Evolutionary conservation across 2,329 filamentous ascomycete species (phyloP).

Genomic region (Incumbomyces delicatus): DNA sequence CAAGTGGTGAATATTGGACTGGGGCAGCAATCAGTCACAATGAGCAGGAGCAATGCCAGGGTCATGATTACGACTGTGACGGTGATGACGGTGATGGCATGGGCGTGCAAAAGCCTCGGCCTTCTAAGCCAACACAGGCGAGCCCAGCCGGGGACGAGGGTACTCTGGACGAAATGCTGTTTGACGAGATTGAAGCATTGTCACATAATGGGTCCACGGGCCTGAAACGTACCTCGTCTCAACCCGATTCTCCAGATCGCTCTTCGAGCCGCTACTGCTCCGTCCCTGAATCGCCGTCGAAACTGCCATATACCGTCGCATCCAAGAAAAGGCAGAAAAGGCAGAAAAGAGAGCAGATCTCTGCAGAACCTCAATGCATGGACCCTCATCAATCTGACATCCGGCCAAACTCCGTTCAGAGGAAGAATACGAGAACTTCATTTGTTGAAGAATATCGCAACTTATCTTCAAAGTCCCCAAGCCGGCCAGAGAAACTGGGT

Average conservation of each 20-base stretch:
- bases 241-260: neutral
- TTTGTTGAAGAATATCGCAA: neutral
- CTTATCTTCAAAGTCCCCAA: neutral
- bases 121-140: neutral
- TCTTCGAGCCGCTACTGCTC: neutral
- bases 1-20: constrained; percentile 35
- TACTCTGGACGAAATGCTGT: neutral
- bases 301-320: neutral
- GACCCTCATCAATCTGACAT: neutral
- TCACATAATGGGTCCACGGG: neutral
- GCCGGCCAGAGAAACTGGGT: neutral
- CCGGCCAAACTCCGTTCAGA: neutral
- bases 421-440: neutral
- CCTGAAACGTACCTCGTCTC: neutral
- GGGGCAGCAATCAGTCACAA: neutral
- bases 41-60: neutral
- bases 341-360: neutral
- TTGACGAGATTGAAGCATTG: neutral
- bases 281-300: neutral
- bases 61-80: neutral
- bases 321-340: constrained; percentile 1
- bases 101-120: neutral
- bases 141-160: neutral
- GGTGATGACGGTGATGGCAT: neutral
- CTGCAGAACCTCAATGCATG: neutral